Percentiles rank a stretch among this genome's conserved stretches.
phyloP scores from a whole-genome alignment of 2,329 filamentous ascomycete genomes.

The Exophiala sp. region DNA sequence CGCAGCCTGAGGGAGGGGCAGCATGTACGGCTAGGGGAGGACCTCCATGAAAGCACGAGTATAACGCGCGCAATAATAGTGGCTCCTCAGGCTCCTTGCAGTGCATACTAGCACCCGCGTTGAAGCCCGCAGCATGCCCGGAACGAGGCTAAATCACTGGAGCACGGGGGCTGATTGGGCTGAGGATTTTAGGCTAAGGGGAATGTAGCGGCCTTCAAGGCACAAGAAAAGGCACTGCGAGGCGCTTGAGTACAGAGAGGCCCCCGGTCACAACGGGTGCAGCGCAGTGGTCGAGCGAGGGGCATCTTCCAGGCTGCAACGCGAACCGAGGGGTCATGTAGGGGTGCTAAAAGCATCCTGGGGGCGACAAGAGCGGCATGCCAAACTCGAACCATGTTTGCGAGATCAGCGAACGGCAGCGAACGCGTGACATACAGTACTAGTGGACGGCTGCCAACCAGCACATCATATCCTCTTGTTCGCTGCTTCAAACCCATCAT shows the following conservation, averaged over 20 bases:
- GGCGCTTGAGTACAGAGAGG: neutral
- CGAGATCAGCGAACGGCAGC: neutral
- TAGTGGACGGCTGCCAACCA: no score
- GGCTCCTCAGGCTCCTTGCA: neutral
- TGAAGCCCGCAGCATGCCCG: neutral
- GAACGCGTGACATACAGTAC: neutral
- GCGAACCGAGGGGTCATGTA: slow-evolving; percentile 3
- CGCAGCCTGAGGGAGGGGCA: slow-evolving; percentile 12
- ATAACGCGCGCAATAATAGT: neutral
- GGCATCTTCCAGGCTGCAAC: neutral
- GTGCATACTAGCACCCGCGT: no score
- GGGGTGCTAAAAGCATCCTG: neutral
- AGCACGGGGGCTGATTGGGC: neutral
- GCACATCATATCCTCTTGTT: neutral
- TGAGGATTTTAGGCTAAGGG: neutral
- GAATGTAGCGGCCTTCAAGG: neutral
- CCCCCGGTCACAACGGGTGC: neutral
- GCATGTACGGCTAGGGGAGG: neutral
- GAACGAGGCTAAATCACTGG: neutral
- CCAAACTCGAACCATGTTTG: neutral
- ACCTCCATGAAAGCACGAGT: neutral
- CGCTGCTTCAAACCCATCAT: neutral
- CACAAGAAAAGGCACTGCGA: neutral
- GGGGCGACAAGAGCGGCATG: neutral
- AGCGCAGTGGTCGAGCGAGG: no score